Conservation (phyloP, 2,329 filamentous ascomycete genomes). For the Sarocladium oryzae region DNA sequence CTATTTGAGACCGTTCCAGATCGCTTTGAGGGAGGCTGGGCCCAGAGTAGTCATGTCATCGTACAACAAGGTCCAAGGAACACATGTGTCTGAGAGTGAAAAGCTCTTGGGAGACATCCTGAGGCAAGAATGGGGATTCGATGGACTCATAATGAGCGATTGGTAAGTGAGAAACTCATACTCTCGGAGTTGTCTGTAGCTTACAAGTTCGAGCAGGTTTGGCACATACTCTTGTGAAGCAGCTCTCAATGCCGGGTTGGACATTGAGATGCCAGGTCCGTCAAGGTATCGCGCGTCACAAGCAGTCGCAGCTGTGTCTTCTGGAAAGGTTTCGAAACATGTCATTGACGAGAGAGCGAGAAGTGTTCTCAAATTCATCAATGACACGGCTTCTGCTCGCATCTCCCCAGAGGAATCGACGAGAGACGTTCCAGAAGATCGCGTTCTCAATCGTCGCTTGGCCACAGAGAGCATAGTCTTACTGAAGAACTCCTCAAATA, state of each 20-base stretch:
- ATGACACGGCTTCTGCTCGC: background rate
- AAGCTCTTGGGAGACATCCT: constrained; percentile 32
- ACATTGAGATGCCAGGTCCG: constrained; percentile 30
- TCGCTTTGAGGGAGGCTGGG: constrained; percentile 49
- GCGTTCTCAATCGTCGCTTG: background rate
- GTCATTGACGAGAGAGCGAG: constrained; percentile 21
- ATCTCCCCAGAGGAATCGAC: background rate
- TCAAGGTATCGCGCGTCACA: constrained; percentile 18
- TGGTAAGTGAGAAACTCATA: background rate
- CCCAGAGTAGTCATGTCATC: constrained; percentile 52
- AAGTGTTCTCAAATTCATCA: constrained; percentile 16
- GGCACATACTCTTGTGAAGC: constrained; percentile 23
- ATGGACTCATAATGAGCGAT: background rate
- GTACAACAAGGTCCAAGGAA: constrained; percentile 40
- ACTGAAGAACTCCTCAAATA: constrained; percentile 53
- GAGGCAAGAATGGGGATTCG: background rate
- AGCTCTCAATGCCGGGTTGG: constrained; percentile 19
- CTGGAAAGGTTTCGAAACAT: constrained; percentile 15
- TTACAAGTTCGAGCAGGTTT: constrained; percentile 26
- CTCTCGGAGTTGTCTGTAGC: background rate
- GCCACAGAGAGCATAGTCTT: constrained; percentile 47
- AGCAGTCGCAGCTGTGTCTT: constrained; percentile 20
- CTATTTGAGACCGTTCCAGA: constrained; percentile 57
- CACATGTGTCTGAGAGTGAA: constrained; percentile 19
- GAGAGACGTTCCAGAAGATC: background rate